These are phyloP conservation scores for Xylaria sp. DNA, from an alignment of 2,329 filamentous ascomycete species.

Conservation along the genomic window DNA sequence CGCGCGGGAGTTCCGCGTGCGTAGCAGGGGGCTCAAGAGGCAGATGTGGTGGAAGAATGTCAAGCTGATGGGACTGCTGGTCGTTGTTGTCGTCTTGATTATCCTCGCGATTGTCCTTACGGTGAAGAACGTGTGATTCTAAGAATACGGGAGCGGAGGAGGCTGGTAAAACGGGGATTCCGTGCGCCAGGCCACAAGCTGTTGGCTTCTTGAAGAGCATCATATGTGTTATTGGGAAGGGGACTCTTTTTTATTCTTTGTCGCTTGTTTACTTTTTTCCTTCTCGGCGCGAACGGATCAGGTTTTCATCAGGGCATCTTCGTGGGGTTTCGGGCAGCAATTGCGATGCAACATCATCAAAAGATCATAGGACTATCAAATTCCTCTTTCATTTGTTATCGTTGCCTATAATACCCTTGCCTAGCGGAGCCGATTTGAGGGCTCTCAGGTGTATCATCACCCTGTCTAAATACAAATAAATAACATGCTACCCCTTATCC, in stretches of 20 bases:
- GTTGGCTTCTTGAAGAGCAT: constrained; percentile 10
- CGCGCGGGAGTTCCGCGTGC: constrained; percentile 88
- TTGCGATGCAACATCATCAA: constrained; percentile 7
- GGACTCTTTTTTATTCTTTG: constrained; percentile 4
- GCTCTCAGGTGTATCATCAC: constrained; percentile 37
- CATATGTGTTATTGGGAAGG: constrained; percentile 29
- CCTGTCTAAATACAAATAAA: constrained; percentile 42
- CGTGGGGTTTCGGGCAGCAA: neutral
- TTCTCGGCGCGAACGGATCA: constrained; percentile 10
- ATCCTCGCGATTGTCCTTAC: constrained; percentile 66
- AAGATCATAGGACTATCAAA: neutral
- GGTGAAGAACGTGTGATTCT: constrained; percentile 57
- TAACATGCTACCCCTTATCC: constrained; percentile 12
- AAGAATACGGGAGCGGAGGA: too few species aligned
- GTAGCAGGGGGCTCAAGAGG: constrained; percentile 85
- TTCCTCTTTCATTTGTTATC: constrained; percentile 31
- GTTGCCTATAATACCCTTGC: constrained; percentile 37
- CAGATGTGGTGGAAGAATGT: constrained; percentile 99
- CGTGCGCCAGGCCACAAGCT: constrained; percentile 3
- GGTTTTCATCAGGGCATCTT: constrained; percentile 21
- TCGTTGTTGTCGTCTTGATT: constrained; percentile 73
- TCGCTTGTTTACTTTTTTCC: neutral
- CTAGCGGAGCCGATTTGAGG: constrained; percentile 28
- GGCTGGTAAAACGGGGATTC: neutral
- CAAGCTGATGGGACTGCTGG: constrained; percentile 86